Evolutionary conservation across 2,329 filamentous ascomycete species (phyloP), one percentile per base, ranked within the genome.

Genomic region (Colletotrichum sp.): DNA sequence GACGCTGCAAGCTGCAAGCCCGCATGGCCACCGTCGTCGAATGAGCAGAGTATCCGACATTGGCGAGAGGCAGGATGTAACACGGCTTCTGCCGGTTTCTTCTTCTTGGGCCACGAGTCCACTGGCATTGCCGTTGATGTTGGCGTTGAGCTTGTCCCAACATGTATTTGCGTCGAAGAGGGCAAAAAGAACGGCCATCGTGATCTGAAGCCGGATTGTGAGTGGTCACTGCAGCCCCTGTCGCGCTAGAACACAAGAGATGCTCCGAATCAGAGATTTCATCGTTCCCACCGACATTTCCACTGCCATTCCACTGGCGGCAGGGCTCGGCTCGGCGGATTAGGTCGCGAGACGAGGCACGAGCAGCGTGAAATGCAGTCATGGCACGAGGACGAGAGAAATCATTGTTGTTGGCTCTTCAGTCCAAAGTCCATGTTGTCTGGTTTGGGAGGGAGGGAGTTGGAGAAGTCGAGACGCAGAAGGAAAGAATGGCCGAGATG

Each of bases 401-500:
- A 34, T 22, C n/a, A 44, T 16, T 44, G 34, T 55, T 60, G 68
- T 55, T 44, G 52, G 64, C 18, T 48, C 28, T 55, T 24, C 15
- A 57, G n/a, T 64, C 67, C 68, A 71, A 70, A 44, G 60, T 72
- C 16, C 39, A 57, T 34, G 62, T 63, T 26, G 68, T 64, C 64
- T 70, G 13, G 68, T 36, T 65, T 55, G 10, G 16, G 32, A 26
- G 26, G 39, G n/a, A 44, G 34, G 7, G 6, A 72, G 63, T 64
- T 57, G 55, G 63, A 75, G 68, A 44, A 26, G 57, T 39, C 26
- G 57, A 65, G 39, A 36, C 44, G 57, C 18, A 44, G 44, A 73
- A 44, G 73, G 73, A 67, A 75, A 39, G 70, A 59, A 64, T 65
- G 73, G 64, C 73, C 70, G 70, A 75, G 73, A 73, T 24, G 59